Percentiles rank a stretch among this genome's conserved stretches.
These are phyloP conservation scores for Globisporangium mamillatum DNA, from an alignment of 352 stramenopile genomes.

Conservation along the genomic window DNA sequence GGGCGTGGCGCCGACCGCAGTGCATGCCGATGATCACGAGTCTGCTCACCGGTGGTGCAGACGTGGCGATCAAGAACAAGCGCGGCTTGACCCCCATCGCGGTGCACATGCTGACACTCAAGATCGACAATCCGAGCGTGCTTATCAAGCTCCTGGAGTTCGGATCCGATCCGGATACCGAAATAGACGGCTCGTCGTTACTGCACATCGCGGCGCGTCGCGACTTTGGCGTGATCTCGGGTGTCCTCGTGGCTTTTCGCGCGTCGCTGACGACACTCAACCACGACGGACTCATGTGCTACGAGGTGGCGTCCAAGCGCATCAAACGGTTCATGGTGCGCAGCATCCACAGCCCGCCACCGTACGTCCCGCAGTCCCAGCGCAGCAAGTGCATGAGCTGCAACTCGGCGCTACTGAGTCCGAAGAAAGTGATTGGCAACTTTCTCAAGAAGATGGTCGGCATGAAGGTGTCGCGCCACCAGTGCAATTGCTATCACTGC, in stretches of 20 bases:
- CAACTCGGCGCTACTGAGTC: constrained; percentile 43
- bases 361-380: constrained; percentile 46
- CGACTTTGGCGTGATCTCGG: constrained; percentile 51
- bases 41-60: constrained; percentile 52
- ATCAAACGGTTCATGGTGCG: constrained; percentile 70
- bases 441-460: constrained; percentile 57
- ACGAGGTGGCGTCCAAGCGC: constrained; percentile 60
- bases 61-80: constrained; percentile 56
- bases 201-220: constrained; percentile 54
- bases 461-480: constrained; percentile 36
- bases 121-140: constrained; percentile 67
- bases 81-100: constrained; percentile 60
- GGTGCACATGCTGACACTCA: constrained; percentile 79
- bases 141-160: constrained; percentile 65
- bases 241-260: constrained; percentile 58
- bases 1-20: constrained; percentile 51
- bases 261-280: constrained; percentile 65
- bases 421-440: constrained; percentile 50
- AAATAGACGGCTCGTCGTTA: constrained; percentile 59
- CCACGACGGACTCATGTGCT: constrained; percentile 71
- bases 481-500: constrained; percentile 84
- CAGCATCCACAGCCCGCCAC: constrained; percentile 47
- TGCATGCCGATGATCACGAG: constrained; percentile 42
- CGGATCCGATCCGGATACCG: constrained; percentile 53
- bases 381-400: constrained; percentile 78